Conservation (phyloP, 306 rosid genomes). For the Corylus heterophylla region DNA sequence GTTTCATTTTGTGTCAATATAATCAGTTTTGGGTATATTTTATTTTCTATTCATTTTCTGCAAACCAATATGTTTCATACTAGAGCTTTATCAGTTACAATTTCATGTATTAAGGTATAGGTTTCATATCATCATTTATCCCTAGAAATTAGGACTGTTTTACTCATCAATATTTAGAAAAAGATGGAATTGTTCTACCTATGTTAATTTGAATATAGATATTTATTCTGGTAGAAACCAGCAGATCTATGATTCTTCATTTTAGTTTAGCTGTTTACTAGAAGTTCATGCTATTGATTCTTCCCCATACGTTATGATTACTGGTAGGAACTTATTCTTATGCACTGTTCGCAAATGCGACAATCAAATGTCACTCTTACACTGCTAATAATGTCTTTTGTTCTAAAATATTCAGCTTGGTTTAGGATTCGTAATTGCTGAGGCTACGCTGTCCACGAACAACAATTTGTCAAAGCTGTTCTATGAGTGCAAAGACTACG, state of each 20-base stretch:
- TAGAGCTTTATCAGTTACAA: neutral
- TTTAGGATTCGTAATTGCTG: slow-evolving; percentile 76
- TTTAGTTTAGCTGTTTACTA: slow-evolving; percentile 4
- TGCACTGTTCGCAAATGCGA: neutral
- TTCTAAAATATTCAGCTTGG: slow-evolving; percentile 73
- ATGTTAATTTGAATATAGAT: neutral
- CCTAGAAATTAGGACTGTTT: neutral
- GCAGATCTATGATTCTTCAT: slow-evolving; percentile 3
- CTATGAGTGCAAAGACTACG: slow-evolving; percentile 85
- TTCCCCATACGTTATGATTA: slow-evolving; percentile 9
- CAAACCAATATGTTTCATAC: neutral
- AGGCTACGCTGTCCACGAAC: slow-evolving; percentile 52
- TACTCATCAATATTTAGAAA: neutral
- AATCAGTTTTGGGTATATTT: neutral
- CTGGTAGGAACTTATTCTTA: neutral
- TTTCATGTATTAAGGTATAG: neutral
- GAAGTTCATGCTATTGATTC: slow-evolving; percentile 11
- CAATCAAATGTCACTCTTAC: slow-evolving; percentile 2
- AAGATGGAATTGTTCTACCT: neutral
- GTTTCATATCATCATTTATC: neutral
- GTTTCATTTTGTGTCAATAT: neutral
- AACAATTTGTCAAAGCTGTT: slow-evolving; percentile 75
- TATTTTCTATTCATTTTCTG: neutral
- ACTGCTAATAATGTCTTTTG: slow-evolving; percentile 41
- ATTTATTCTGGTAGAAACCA: neutral